Evolutionary conservation across 257 asterid genomes (phyloP), one percentile per base, ranked within the genome.

Genomic region (Cruciata laevipes): DNA sequence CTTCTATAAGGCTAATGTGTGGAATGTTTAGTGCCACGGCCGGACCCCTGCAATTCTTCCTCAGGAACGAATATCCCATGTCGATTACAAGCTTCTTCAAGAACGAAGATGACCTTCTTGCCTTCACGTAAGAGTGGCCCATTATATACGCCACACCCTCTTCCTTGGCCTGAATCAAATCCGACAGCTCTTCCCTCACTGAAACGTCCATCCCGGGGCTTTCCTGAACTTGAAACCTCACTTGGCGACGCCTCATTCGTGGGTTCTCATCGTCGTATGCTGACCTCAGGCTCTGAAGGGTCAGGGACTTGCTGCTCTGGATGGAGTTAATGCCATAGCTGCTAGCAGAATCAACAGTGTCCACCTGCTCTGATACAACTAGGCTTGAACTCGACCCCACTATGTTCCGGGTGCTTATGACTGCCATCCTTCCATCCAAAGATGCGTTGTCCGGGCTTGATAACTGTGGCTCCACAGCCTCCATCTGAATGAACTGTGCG

Each of bases 31-130:
- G 96, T 5, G 90, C 94, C 76, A 93, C 99, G 0, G 90, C 71
- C 21, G 99, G 99, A 25, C 99, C 98, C 82, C 97, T 75, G 80
- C 95, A 93, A 58, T 90, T 93, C 85, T 90, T 93, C 9, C 96
- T 82, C 31, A 90, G 96, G 77, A 93, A 93, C 52, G 95, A 89
- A 68, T 93, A 93, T 2, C 90, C 95, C 18, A 92, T 85, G 81
- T 92, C 95, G 37, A 89, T 87, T n/a, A 87, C 93, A 1, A 87
- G 71, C 74, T 89, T 92, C 80, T 89, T 92, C 75, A 86, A 27
- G 71, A 71, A 88, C 20, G 95, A 80, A 1, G 99, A 84, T 0
- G 95, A 86, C 70, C 93, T 77, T 65, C 95, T 83, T 10, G 97
- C 95, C 85, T 88, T 90, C 56, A 90, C 84, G 3, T 93, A 90